These are phyloP conservation scores for Flueggea neowawraea DNA, from an alignment of 441 rosid species.

Conservation along the genomic window DNA sequence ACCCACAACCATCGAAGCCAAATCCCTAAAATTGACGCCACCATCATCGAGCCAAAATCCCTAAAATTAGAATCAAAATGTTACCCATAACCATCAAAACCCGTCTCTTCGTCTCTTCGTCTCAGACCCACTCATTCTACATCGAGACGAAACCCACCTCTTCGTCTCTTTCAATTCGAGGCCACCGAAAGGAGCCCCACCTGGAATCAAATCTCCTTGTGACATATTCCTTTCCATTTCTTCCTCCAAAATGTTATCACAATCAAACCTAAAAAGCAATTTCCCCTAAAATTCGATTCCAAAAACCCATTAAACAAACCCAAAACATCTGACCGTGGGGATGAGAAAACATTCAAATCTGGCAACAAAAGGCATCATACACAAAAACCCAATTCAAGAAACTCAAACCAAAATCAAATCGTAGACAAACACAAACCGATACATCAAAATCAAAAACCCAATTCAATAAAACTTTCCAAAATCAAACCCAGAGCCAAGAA, in stretches of 20 bases:
- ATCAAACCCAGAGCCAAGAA: no score
- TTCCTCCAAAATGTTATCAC: constrained; percentile 6
- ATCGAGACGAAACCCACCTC: constrained; percentile 13
- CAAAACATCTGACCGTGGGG: constrained; percentile 8
- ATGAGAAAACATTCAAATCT: neutral
- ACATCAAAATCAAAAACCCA: neutral
- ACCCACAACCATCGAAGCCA: no score
- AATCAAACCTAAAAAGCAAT: constrained; percentile 16
- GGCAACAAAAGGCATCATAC: constrained; percentile 4
- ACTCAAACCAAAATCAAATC: constrained; percentile 7
- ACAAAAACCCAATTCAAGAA: constrained; percentile 9
- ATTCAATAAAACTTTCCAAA: no score
- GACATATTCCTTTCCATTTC: constrained; percentile 70
- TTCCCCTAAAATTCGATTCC: constrained; percentile 11
- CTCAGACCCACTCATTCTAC: no score
- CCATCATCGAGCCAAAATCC: no score
- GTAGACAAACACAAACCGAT: neutral
- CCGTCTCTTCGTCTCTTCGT: no score
- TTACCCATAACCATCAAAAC: no score
- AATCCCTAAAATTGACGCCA: no score
- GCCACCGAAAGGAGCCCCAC: constrained; percentile 59
- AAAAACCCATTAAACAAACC: neutral
- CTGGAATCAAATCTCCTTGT: constrained; percentile 63
- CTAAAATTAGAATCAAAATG: no score
- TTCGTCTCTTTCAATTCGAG: constrained; percentile 65